Evolutionary conservation across 2,329 filamentous ascomycete species (phyloP).

Genomic region (Colletotrichum nymphaeae): DNA sequence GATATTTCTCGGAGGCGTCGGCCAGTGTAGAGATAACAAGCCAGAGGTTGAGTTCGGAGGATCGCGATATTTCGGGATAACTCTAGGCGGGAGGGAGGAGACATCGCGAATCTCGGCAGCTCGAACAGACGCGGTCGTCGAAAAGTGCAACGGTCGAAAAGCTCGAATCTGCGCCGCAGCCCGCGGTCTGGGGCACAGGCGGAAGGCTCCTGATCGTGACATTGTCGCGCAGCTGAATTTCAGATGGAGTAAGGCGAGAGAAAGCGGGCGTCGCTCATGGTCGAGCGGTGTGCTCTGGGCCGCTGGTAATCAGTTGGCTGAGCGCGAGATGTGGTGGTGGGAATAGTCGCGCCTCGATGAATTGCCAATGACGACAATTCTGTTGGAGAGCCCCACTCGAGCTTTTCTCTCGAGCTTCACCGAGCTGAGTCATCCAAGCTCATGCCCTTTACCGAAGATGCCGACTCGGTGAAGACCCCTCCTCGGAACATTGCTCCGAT

Average conservation of each 20-base stretch:
- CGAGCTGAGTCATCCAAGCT: constrained; percentile 18
- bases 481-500: not conserved
- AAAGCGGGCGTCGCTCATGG: not conserved
- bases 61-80: constrained; percentile 74
- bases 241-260: no score
- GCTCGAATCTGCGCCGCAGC: not conserved
- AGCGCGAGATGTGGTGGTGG: not conserved
- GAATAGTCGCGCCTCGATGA: not conserved
- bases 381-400: constrained; percentile 18
- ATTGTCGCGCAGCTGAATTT: not conserved
- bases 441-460: not conserved
- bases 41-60: constrained; percentile 59
- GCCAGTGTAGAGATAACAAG: constrained; percentile 66
- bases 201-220: not conserved
- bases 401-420: constrained; percentile 1
- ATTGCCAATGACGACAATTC: constrained; percentile 33
- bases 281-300: not conserved
- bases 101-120: constrained; percentile 62
- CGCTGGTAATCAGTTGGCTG: not conserved
- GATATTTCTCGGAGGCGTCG: constrained; percentile 65
- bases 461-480: not conserved
- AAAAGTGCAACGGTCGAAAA: constrained; percentile 10
- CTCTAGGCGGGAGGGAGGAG: constrained; percentile 62
- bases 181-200: not conserved
- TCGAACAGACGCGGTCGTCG: constrained; percentile 42